These are phyloP conservation scores for Saccharomyces hybrid DNA, from an alignment of 1,139 yeast genomes.

Conservation along the genomic window DNA sequence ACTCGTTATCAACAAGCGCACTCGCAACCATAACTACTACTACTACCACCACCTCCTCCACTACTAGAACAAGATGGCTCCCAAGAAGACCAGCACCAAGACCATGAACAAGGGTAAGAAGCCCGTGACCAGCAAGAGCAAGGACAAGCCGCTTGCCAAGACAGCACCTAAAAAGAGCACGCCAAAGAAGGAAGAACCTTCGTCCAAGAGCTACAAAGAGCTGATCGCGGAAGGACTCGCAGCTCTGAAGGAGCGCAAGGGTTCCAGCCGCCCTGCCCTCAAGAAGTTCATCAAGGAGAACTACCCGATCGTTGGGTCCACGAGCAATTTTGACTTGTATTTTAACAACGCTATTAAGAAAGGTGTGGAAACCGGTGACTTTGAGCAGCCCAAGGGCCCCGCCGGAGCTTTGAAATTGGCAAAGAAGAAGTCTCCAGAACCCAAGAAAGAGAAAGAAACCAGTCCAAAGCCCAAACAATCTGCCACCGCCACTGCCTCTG, in stretches of 20 bases:
- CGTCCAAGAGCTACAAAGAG: constrained; percentile 39
- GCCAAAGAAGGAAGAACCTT: constrained; percentile 6
- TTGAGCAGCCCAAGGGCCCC: constrained; percentile 77
- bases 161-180: constrained; percentile 7
- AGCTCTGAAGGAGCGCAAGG: constrained; percentile 71
- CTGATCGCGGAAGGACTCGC: constrained; percentile 70
- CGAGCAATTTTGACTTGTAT: constrained; percentile 61
- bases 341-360: constrained; percentile 76
- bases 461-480: constrained; percentile 5
- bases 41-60: background rate
- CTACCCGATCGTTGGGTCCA: constrained; percentile 43
- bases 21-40: background rate
- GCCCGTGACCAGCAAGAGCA: background rate
- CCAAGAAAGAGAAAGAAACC: constrained; percentile 21
- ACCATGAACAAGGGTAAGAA: background rate
- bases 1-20: constrained; percentile 1
- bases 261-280: constrained; percentile 75
- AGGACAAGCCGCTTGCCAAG: background rate
- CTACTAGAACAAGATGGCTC: constrained; percentile 5
- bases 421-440: constrained; percentile 29
- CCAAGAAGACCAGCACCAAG: constrained; percentile 7
- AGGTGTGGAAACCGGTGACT: constrained; percentile 72
- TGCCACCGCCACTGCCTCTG: constrained; percentile 3
- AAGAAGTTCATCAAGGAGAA: constrained; percentile 55
- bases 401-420: constrained; percentile 37